Evolutionary conservation across 805 yeast species (phyloP).

Genomic region (Zygosaccharomyces siamensis): DNA sequence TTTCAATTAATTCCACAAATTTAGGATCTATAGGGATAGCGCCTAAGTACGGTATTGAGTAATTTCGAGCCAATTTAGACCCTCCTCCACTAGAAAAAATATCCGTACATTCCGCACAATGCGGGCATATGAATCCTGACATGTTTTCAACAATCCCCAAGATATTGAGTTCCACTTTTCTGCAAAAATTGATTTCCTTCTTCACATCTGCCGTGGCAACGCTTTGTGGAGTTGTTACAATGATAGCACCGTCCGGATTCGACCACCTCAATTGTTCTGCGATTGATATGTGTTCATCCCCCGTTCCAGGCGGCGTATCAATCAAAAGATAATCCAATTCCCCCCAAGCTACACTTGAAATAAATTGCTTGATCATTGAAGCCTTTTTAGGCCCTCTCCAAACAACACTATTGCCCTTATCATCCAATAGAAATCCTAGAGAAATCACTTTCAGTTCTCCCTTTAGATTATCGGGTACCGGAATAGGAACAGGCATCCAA

Average conservation of each 20-base stretch:
- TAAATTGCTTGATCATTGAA: conserved; percentile 92
- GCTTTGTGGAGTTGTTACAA: conserved; percentile 94
- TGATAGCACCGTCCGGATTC: conserved; percentile 83
- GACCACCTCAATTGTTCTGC: conserved; percentile 80
- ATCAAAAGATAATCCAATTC: conserved; percentile 67
- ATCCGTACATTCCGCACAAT: conserved; percentile 86
- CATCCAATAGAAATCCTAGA: conserved; percentile 77
- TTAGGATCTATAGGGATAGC: conserved; percentile 89
- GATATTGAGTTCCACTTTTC: conserved; percentile 71
- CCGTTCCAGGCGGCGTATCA: conserved; percentile 98
- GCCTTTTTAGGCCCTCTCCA: conserved; percentile 99
- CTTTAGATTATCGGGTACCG: conserved; percentile 30
- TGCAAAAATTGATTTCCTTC: conserved; percentile 89
- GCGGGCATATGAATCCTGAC: conserved; percentile 96
- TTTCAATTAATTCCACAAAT: conserved; percentile 84
- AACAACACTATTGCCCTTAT: conserved; percentile 85
- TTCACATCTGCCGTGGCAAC: conserved; percentile 92
- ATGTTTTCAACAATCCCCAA: conserved; percentile 91
- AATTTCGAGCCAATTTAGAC: conserved; percentile 54
- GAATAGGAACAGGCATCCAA: conserved; percentile 79
- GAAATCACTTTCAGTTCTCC: conserved; percentile 69
- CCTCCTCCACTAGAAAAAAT: conserved; percentile 96
- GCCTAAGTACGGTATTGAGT: conserved; percentile 68
- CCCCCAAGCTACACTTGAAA: conserved; percentile 91
- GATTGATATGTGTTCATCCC: conserved; percentile 95